Base-by-base conservation (phyloP, 2,329 filamentous ascomycete genomes). In the Talaromyces piceae region DNA sequence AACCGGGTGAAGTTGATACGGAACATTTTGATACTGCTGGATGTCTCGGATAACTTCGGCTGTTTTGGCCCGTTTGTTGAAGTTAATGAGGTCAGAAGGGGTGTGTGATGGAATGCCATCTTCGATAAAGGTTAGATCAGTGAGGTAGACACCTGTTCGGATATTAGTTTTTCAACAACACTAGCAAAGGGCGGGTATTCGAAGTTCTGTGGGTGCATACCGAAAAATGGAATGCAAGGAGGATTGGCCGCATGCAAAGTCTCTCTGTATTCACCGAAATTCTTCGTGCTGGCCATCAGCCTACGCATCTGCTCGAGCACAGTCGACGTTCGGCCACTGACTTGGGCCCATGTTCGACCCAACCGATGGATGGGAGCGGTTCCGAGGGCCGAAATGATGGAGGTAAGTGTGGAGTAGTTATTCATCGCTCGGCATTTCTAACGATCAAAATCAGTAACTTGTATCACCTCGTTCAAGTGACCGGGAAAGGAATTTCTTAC, bases 11-110 rank as follows among this genome's bases (percentile, higher is more conserved):
- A 98, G 76, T 6, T 87, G 85, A 67, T 97, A 98, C n/a, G 90
- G 90, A 55, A 95, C 89, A 62, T 95, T 96, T 69, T 98, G 93
- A 67, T 96, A 98, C 67, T 97, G 91, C 69, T 97, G 93, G 58
- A 98, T 97, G 67, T 97, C 91, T 56, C 91, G 88, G 62, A 98
- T 98, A 39, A 98, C 93, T 67, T 97, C 93, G 18, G 93, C 93
- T 12, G 93, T 97, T 78, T 97, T 98, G 50, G 90, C 88, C 48
- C 93, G 86, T 77, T 98, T 98, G 63, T 91, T 90, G 71, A 98
- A 98, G 73, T 98, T 98, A 76, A 98, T 96, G 59, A 96, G 77
- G 63, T 94, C 89, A 6, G 91, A 93, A 72, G 94, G 95, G 71
- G 96, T 97, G 61, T 95, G 83, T 8, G 91, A 95, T 3, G 93